Conservation (phyloP, 495 filamentous ascomycete species). For the Apodospora peruviana region DNA sequence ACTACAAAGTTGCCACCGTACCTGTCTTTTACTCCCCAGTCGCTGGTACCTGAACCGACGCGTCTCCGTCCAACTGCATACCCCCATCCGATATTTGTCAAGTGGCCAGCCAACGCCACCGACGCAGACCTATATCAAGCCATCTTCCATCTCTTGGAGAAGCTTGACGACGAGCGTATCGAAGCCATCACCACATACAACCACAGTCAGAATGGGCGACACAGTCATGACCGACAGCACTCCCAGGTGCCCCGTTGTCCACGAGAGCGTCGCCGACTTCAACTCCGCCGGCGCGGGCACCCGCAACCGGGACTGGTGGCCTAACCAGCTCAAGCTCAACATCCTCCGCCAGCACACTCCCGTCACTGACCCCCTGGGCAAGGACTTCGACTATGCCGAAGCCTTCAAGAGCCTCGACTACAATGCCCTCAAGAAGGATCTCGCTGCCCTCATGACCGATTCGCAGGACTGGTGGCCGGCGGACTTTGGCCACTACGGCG, state of each 20-base stretch:
- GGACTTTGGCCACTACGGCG: constrained; percentile 72
- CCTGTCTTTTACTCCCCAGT: background rate
- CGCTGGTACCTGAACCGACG: background rate
- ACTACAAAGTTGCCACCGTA: background rate
- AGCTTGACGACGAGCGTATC: no score
- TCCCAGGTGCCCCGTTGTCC: constrained; percentile 1
- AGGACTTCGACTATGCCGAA: constrained; percentile 61
- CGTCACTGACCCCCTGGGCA: constrained; percentile 51
- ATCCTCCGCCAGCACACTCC: constrained; percentile 65
- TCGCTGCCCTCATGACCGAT: constrained; percentile 61
- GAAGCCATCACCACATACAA: no score
- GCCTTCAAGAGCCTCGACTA: constrained; percentile 70
- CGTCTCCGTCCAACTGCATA: background rate
- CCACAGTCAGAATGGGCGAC: background rate
- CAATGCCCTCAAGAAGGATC: constrained; percentile 63
- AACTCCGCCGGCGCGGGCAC: constrained; percentile 49
- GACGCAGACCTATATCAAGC: no score
- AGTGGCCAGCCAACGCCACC: background rate
- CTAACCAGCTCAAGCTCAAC: constrained; percentile 55
- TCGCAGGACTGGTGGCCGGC: constrained; percentile 74
- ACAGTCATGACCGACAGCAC: background rate
- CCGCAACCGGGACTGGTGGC: constrained; percentile 66
- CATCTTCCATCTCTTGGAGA: no score
- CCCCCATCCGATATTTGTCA: background rate
- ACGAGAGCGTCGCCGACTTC: constrained; percentile 27